Evolutionary conservation across 2,329 filamentous ascomycete genomes (phyloP).

Genomic region (Stromatinia cepivora): DNA sequence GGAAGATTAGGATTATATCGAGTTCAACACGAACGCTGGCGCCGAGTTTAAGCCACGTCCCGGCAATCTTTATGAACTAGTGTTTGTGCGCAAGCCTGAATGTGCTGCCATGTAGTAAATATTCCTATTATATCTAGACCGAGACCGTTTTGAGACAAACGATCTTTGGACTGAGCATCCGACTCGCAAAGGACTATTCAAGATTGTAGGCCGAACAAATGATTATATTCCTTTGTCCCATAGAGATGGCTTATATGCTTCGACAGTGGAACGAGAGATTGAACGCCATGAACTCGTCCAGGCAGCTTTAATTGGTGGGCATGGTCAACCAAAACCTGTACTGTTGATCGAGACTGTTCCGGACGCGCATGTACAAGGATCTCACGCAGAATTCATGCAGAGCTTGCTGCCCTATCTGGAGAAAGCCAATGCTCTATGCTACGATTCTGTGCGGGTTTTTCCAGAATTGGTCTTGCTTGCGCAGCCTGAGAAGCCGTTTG

Average conservation of each 20-base stretch:
- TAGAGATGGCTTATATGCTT: slow-evolving; percentile 19
- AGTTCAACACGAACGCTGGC: not conserved
- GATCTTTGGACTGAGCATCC: slow-evolving; percentile 26
- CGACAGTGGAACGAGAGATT: slow-evolving; percentile 13
- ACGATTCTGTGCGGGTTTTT: not conserved
- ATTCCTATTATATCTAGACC: slow-evolving; percentile 4
- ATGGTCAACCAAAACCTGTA: slow-evolving; percentile 8
- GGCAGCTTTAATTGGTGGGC: slow-evolving; percentile 8
- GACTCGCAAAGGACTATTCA: slow-evolving; percentile 22
- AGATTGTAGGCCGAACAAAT: slow-evolving; percentile 23
- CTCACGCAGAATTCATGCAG: slow-evolving; percentile 4
- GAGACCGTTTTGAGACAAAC: slow-evolving; percentile 1
- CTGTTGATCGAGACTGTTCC: not conserved
- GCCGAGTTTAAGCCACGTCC: slow-evolving; percentile 14
- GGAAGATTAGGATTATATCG: slow-evolving; percentile 12
- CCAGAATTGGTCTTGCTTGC: slow-evolving; percentile 1
- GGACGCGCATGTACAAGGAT: not conserved
- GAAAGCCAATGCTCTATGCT: not conserved
- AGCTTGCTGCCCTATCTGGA: slow-evolving; percentile 5
- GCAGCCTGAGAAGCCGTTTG: slow-evolving; percentile 10
- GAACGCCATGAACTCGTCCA: slow-evolving; percentile 18
- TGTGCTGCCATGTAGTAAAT: not conserved
- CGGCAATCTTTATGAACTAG: not conserved
- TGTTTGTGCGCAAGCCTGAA: slow-evolving; percentile 8
- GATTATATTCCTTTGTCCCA: slow-evolving; percentile 20